A percentile compares a stretch with the other conserved stretches of the same genome.
These are phyloP conservation scores for Syncephalastrum racemosum DNA, from an alignment of 371 early-diverging fungal species.

Conservation along the genomic window DNA sequence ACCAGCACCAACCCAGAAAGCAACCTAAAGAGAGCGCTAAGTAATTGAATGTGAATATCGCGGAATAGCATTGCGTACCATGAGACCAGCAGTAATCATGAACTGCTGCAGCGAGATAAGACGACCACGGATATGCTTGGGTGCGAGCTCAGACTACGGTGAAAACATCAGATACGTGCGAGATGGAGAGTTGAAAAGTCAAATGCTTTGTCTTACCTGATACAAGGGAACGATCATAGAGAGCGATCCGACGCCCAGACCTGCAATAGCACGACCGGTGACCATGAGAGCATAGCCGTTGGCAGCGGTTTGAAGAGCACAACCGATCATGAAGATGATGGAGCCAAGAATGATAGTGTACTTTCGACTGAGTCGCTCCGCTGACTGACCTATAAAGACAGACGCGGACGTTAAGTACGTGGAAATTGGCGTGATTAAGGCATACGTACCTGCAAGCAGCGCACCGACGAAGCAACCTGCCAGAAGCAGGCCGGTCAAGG, in stretches of 20 bases:
- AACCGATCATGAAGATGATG: slow-evolving; percentile 38
- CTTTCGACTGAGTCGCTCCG: slow-evolving; percentile 45
- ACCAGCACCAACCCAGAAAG: slow-evolving; percentile 50
- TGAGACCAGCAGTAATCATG: slow-evolving; percentile 48
- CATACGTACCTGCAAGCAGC: slow-evolving; percentile 32
- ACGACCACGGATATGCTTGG: slow-evolving; percentile 53
- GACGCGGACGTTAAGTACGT: too few species aligned
- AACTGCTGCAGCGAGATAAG: slow-evolving; percentile 50
- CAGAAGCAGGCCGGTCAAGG: slow-evolving; percentile 37
- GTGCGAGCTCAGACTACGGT: slow-evolving; percentile 39
- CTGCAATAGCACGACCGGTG: slow-evolving; percentile 71
- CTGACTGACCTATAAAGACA: slow-evolving; percentile 26
- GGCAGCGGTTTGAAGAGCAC: slow-evolving; percentile 57
- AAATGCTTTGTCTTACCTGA: slow-evolving; percentile 22
- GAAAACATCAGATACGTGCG: too few species aligned
- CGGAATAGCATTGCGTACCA: slow-evolving; percentile 13
- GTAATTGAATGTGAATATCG: too few species aligned
- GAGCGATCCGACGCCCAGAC: slow-evolving; percentile 78
- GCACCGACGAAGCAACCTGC: slow-evolving; percentile 52
- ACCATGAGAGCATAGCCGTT: slow-evolving; percentile 53
- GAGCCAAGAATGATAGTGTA: slow-evolving; percentile 35
- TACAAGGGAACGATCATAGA: slow-evolving; percentile 63
- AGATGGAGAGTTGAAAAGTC: too few species aligned
- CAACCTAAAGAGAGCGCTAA: slow-evolving; percentile 11
- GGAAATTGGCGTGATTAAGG: neutral